Base-by-base conservation (phyloP, 148 eudicot species). In the Polygonum maritimum region DNA sequence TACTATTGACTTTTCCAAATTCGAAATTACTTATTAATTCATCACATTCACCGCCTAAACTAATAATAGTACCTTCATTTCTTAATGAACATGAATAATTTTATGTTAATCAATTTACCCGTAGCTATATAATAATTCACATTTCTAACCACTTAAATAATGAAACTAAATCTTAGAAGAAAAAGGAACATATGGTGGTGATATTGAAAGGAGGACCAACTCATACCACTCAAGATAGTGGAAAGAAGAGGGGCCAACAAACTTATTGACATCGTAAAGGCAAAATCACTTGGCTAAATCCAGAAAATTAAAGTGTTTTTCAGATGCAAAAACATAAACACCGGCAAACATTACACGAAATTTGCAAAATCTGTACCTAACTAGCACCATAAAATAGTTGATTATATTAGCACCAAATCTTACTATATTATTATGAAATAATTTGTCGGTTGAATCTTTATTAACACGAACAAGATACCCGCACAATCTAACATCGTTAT, bases 71-170 rank as follows among this genome's bases (percentile, higher is more conserved):
- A 3, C 4, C 31, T 26, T 26, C 31, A 26, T 26, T 18, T 0
- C 47, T 1, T 44, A 21, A 57, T 21, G 33, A 22, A 57, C 3
- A 19, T 22, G 21, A 58, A 22, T 58, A 26, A 21, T 18, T 18
- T 18, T 3, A 26, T 31, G 1, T 7, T 60, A 11, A n/a, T 60
- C 16, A 26, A 60, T 60, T 60, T 35, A 10, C 69, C 16, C 0
- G 38, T 60, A 60, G 69, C 69, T 60, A 60, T 60, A 9, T 60
- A 60, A 60, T 60, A 60, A 60, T 60, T 5, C 38, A 22, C 69
- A 60, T 26, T 58, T 1, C 60, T 1, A 54, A 54, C 60, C 60
- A 54, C 60, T n/a, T 54, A 54, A 51, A 26, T 22, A 26, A 22
- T 60, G 36, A 19, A 60, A 60, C 11, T 57, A 54, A 54, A 54